Evolutionary conservation across 2,329 filamentous ascomycete species (phyloP).

Genomic region (Pseudogymnoascus sp.): DNA sequence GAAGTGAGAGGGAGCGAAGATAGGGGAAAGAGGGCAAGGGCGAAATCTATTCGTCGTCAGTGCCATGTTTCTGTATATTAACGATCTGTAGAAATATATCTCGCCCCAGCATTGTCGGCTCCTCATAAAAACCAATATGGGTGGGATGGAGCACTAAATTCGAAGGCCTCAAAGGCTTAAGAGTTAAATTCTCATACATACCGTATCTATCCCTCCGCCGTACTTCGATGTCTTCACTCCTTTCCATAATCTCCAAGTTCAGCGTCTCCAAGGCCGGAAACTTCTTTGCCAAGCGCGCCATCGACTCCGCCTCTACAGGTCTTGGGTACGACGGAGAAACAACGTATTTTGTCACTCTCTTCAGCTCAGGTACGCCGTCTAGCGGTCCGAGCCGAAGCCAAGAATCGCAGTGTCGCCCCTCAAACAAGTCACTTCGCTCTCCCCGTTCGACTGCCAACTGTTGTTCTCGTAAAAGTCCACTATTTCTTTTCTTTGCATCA

Average conservation of each 20-base stretch:
- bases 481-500: slow-evolving; percentile 8
- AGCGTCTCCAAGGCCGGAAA: background rate
- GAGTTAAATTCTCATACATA: background rate
- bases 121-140: background rate
- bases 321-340: background rate
- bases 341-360: background rate
- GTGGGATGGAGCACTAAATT: background rate
- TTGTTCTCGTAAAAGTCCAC: background rate
- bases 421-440: slow-evolving; percentile 13
- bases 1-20: slow-evolving; percentile 3
- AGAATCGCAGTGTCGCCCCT: slow-evolving; percentile 15
- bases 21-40: background rate
- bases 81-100: background rate
- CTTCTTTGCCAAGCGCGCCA: background rate
- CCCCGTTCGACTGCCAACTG: background rate
- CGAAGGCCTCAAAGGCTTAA: background rate
- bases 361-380: background rate
- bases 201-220: background rate
- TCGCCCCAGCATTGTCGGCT: background rate
- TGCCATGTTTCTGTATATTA: background rate
- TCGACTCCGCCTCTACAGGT: slow-evolving; percentile 3
- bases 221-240: background rate
- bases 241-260: background rate
- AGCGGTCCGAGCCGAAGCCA: slow-evolving; percentile 5
- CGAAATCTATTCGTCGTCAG: background rate